Percentiles rank a stretch among this genome's conserved stretches.
phyloP scores from a whole-genome alignment of 441 rosid genomes.

The Pelargonium fulgidum region DNA sequence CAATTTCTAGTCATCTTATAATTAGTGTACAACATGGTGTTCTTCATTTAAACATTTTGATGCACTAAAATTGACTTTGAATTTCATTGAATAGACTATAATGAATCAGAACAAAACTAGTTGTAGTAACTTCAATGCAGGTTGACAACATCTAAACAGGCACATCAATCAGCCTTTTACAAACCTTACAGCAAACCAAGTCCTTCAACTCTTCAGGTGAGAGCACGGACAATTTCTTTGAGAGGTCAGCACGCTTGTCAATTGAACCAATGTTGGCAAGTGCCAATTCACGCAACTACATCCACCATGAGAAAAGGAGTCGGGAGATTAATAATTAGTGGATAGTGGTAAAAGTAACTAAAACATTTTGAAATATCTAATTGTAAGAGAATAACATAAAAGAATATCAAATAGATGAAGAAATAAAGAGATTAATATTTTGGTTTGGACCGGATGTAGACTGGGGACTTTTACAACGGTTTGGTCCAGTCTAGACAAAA shows the following conservation, averaged over 20 bases:
- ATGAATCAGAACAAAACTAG: not conserved
- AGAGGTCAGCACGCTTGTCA: slow-evolving; percentile 83
- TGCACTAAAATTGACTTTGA: not conserved
- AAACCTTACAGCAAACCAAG: slow-evolving; percentile 89
- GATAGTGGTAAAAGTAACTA: no score
- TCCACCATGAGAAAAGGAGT: slow-evolving; percentile 21
- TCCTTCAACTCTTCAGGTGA: slow-evolving; percentile 75
- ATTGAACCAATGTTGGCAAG: slow-evolving; percentile 78
- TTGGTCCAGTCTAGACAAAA: no score
- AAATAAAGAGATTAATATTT: no score
- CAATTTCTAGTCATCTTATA: not conserved
- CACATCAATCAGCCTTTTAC: slow-evolving; percentile 19
- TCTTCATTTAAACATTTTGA: not conserved
- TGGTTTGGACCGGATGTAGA: no score
- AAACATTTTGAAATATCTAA: no score
- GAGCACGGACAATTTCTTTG: slow-evolving; percentile 77
- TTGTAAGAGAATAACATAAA: no score
- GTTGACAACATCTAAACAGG: not conserved
- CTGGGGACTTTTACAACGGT: no score
- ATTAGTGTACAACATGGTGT: not conserved
- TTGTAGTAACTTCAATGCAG: not conserved
- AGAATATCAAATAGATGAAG: no score
- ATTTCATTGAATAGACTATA: not conserved
- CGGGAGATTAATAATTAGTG: slow-evolving; percentile 4
- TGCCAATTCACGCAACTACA: slow-evolving; percentile 80